Evolutionary conservation across 2,329 filamentous ascomycete species (phyloP).

Genomic region (Cyclaneusma minus): DNA sequence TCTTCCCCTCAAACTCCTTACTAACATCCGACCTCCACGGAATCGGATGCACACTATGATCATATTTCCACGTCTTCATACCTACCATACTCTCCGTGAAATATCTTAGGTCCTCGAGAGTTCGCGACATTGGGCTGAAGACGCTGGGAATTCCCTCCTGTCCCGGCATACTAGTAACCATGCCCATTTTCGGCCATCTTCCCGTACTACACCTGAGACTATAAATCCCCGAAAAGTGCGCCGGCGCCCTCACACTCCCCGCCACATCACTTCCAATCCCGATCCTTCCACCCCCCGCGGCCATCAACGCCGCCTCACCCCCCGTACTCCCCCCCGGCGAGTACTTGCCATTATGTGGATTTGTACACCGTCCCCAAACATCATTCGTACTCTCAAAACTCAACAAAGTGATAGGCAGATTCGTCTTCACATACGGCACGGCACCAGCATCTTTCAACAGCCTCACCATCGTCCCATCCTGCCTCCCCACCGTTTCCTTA

Average conservation of each 20-base stretch:
- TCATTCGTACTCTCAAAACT: conserved; percentile 29
- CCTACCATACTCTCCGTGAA: conserved; percentile 65
- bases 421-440: conserved; percentile 86
- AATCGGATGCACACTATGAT: conserved; percentile 74
- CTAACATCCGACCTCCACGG: conserved; percentile 53
- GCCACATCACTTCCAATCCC: conserved; percentile 86
- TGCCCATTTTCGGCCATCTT: conserved; percentile 74
- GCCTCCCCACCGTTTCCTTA: conserved; percentile 46
- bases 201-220: conserved; percentile 76
- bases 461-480: conserved; percentile 57
- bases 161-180: conserved; percentile 78
- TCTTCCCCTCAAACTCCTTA: conserved; percentile 44
- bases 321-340: conserved; percentile 73
- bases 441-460: conserved; percentile 79
- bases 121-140: conserved; percentile 85
- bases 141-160: conserved; percentile 83
- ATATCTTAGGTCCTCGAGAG: conserved; percentile 66
- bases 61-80: conserved; percentile 82
- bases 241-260: conserved; percentile 72
- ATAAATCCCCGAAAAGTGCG: conserved; percentile 83
- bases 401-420: conserved; percentile 58
- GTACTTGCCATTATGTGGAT: conserved; percentile 73
- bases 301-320: conserved; percentile 61
- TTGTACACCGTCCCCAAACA: conserved; percentile 69
- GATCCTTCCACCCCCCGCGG: conserved; percentile 65